Evolutionary conservation across 345 rosid species (phyloP).

Genomic region (Crucihimalaya himalaica): DNA sequence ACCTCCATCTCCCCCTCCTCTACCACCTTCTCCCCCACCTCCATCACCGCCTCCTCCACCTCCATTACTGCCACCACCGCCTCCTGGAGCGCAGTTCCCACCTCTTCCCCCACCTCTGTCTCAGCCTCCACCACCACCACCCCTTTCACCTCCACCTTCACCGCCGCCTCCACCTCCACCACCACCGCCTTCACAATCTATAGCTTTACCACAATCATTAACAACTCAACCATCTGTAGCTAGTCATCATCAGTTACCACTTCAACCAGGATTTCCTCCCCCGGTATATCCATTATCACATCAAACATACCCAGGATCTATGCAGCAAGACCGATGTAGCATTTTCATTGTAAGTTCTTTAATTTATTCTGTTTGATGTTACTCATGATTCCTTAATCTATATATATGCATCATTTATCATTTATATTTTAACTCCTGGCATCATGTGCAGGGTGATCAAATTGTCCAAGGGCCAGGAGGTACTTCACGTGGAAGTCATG

Average conservation of each 20-base stretch:
- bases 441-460: conserved; percentile 65
- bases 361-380: conserved; percentile 22
- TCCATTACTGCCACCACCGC: conserved; percentile 54
- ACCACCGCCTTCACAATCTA: conserved; percentile 54
- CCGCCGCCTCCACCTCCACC: conserved; percentile 39
- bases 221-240: conserved; percentile 45
- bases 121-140: conserved; percentile 52
- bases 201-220: conserved; percentile 43
- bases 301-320: conserved; percentile 62
- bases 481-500: conserved; percentile 53
- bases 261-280: conserved; percentile 51
- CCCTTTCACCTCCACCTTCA: conserved; percentile 36
- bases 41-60: conserved; percentile 49
- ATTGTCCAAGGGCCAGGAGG: conserved; percentile 56
- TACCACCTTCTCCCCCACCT: conserved; percentile 65
- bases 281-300: conserved; percentile 62
- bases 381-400: neutral
- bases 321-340: conserved; percentile 55
- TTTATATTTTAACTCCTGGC: conserved; percentile 10
- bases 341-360: conserved; percentile 50
- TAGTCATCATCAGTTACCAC: conserved; percentile 53
- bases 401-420: conserved; percentile 2
- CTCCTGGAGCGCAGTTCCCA: conserved; percentile 45
- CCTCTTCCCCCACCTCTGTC: conserved; percentile 65
- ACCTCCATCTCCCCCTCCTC: conserved; percentile 71